Percentiles rank a stretch among this genome's conserved stretches.
These are phyloP conservation scores for Pichia thaimueangensis DNA, from an alignment of 805 yeast genomes.

Conservation along the genomic window DNA sequence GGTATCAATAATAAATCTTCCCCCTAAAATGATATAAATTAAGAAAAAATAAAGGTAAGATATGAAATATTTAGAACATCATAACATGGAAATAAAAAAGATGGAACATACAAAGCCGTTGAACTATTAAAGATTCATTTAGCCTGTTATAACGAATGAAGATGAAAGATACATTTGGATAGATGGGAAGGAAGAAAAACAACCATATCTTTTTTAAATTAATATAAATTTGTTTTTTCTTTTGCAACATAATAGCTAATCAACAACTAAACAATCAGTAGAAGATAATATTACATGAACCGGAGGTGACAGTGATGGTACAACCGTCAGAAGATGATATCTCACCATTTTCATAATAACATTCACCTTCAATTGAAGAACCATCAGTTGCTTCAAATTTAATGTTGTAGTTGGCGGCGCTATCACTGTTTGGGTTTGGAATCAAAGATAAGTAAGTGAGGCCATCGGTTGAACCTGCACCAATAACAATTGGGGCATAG, in stretches of 20 bases:
- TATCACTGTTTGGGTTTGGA: conserved; percentile 68
- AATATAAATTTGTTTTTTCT: background rate
- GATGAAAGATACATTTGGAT: too few relatives aligned
- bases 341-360: conserved; percentile 72
- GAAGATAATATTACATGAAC: conserved; percentile 78
- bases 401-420: conserved; percentile 59
- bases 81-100: too few relatives aligned
- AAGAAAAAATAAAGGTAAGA: too few relatives aligned
- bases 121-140: too few relatives aligned
- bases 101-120: too few relatives aligned
- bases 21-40: too few relatives aligned
- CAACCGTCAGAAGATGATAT: conserved; percentile 81
- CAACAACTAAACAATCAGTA: conserved; percentile 37
- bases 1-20: too few relatives aligned
- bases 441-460: conserved; percentile 62
- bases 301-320: conserved; percentile 83
- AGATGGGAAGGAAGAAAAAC: too few relatives aligned
- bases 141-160: too few relatives aligned
- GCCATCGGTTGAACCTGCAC: conserved; percentile 62
- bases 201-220: too few relatives aligned
- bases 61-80: too few relatives aligned
- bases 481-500: conserved; percentile 76
- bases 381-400: conserved; percentile 70
- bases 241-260: too few relatives aligned
- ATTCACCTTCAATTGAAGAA: conserved; percentile 63